Percentiles rank a stretch among this genome's conserved stretches.
Conservation (phyloP, 495 filamentous ascomycete species). For the Evernia prunastri region DNA sequence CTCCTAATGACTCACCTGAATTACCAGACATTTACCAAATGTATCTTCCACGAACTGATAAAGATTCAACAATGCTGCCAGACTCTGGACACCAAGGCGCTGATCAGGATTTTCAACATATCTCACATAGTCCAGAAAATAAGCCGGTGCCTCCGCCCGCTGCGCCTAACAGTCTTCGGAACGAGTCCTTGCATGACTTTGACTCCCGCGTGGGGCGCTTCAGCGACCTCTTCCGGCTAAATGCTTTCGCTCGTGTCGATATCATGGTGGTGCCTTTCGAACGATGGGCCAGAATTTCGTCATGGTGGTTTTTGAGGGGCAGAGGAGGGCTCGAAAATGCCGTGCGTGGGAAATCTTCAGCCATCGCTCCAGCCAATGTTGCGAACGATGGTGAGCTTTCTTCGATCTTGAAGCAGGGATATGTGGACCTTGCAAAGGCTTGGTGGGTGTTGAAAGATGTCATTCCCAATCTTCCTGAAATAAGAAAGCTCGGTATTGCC, state of each 20-base stretch:
- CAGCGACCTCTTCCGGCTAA: slow-evolving; percentile 59
- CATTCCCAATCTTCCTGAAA: slow-evolving; percentile 48
- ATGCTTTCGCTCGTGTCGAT: slow-evolving; percentile 63
- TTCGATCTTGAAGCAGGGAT: slow-evolving; percentile 47
- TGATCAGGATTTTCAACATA: not conserved
- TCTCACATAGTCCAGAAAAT: not conserved
- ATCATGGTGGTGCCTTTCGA: slow-evolving; percentile 50
- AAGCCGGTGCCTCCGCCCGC: slow-evolving; percentile 20
- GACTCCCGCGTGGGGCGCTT: slow-evolving; percentile 58
- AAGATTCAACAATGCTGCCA: not conserved
- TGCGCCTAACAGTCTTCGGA: slow-evolving; percentile 38
- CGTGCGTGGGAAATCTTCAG: slow-evolving; percentile 44
- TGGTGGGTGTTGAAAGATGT: slow-evolving; percentile 73
- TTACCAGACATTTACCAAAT: not conserved
- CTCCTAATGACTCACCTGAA: slow-evolving; percentile 3
- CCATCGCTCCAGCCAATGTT: not conserved
- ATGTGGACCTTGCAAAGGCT: slow-evolving; percentile 73
- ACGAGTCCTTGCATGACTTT: slow-evolving; percentile 64
- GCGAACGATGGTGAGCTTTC: not conserved
- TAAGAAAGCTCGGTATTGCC: slow-evolving; percentile 42
- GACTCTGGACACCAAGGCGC: not conserved
- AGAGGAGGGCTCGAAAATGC: slow-evolving; percentile 63
- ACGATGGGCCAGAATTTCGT: slow-evolving; percentile 61
- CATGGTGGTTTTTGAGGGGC: slow-evolving; percentile 87
- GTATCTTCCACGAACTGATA: not conserved